Conservation (phyloP, 768 basidiomycete genomes). For the Lactarius indigo region DNA sequence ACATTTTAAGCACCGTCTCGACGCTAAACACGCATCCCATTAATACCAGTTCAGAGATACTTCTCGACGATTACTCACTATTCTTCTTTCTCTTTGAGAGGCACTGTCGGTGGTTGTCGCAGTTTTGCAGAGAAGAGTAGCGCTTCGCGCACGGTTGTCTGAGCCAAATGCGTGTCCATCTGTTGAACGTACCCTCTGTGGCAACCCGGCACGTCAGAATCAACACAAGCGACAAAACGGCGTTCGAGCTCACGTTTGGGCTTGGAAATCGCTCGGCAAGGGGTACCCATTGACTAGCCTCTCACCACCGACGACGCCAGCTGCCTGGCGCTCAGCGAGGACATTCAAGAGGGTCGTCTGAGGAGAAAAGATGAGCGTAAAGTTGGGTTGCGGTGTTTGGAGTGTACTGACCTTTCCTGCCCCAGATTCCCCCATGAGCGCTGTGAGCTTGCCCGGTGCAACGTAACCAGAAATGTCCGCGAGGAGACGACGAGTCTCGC, state of each 20-base stretch:
- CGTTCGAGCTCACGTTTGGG: constrained; percentile 46
- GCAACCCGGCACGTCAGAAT: neutral
- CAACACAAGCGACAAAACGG: constrained; percentile 37
- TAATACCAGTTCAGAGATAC: neutral
- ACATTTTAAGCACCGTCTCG: constrained; percentile 55
- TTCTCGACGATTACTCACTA: constrained; percentile 48
- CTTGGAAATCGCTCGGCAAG: constrained; percentile 47
- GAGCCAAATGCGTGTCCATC: constrained; percentile 73
- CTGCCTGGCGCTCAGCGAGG: constrained; percentile 38
- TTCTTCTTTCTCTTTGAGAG: constrained; percentile 67
- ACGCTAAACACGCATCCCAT: constrained; percentile 36
- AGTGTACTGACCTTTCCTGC: constrained; percentile 41
- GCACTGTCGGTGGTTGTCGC: constrained; percentile 65
- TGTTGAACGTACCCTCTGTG: constrained; percentile 82
- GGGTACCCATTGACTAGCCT: constrained; percentile 45
- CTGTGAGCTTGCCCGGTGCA: constrained; percentile 74
- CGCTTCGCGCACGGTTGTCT: constrained; percentile 77
- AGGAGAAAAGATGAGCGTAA: neutral
- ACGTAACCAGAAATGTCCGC: constrained; percentile 78
- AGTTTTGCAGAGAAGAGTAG: constrained; percentile 75
- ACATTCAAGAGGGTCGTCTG: constrained; percentile 51
- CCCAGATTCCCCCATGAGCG: constrained; percentile 66
- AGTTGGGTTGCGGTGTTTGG: neutral
- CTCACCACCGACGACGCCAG: constrained; percentile 40
- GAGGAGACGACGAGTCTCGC: constrained; percentile 46